phyloP scores from a whole-genome alignment of 495 filamentous ascomycete species.

The Echria macrotheca region DNA sequence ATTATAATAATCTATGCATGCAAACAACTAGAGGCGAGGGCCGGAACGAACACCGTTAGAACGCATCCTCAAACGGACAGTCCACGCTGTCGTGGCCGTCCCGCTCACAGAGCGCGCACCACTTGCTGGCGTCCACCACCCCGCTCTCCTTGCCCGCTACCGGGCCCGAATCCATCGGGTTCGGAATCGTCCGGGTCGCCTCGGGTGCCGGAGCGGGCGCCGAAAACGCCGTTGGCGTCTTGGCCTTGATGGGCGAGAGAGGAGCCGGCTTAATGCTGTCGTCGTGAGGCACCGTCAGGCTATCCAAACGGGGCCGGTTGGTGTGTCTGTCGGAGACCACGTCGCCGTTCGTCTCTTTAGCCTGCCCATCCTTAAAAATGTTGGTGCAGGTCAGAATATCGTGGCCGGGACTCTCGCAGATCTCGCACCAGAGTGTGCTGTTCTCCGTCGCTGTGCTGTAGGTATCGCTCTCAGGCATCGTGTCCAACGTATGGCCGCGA shows the following conservation, averaged over 20 bases:
- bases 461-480: slow-evolving; percentile 68
- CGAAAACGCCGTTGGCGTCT: slow-evolving; percentile 9
- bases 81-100: slow-evolving; percentile 95
- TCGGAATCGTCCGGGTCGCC: slow-evolving; percentile 42
- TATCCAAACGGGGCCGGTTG: slow-evolving; percentile 22
- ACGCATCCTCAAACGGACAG: slow-evolving; percentile 87
- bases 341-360: slow-evolving; percentile 34
- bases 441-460: slow-evolving; percentile 68
- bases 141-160: slow-evolving; percentile 77
- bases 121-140: slow-evolving; percentile 76
- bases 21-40: background rate
- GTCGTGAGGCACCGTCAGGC: slow-evolving; percentile 32
- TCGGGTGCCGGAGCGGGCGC: slow-evolving; percentile 11
- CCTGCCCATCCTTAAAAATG: slow-evolving; percentile 60
- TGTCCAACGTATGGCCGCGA: slow-evolving; percentile 43
- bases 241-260: slow-evolving; percentile 45
- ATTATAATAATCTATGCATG: background rate
- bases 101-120: slow-evolving; percentile 95
- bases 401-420: slow-evolving; percentile 89
- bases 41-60: slow-evolving; percentile 29
- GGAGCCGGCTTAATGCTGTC: slow-evolving; percentile 45
- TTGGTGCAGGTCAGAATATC: slow-evolving; percentile 91
- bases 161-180: slow-evolving; percentile 63
- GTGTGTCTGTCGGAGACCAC: slow-evolving; percentile 28
- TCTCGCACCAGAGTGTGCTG: slow-evolving; percentile 84